phyloP scores from a whole-genome alignment of 208 protist species.

The Trichomonas tenax region DNA sequence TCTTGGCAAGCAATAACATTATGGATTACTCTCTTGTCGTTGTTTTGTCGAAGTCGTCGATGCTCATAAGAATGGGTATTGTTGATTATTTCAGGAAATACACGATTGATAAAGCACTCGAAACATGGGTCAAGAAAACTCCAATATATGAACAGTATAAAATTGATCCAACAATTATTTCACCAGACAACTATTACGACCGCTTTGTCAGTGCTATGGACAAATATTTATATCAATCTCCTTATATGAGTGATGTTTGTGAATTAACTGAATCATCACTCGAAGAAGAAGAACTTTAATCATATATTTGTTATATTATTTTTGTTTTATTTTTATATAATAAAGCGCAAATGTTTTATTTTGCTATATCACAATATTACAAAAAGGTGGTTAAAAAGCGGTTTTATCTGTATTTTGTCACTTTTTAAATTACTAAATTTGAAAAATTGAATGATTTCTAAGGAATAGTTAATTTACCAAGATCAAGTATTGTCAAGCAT shows the following conservation, averaged over 20 bases:
- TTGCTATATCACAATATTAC: too few species aligned
- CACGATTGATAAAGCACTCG: neutral
- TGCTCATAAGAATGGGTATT: neutral
- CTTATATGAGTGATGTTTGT: neutral
- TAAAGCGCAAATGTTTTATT: too few species aligned
- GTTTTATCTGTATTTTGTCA: too few species aligned
- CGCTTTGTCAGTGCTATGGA: neutral
- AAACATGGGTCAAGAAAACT: neutral
- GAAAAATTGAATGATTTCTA: too few species aligned
- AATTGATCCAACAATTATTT: neutral
- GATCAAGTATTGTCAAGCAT: too few species aligned
- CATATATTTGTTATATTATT: neutral
- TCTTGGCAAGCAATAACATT: neutral
- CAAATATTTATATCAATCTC: neutral
- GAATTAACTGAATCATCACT: neutral
- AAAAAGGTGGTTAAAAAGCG: too few species aligned
- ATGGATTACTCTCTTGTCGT: neutral
- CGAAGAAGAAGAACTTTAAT: neutral
- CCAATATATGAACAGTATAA: neutral
- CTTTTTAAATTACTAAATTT: too few species aligned
- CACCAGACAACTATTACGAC: neutral
- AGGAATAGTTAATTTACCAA: too few species aligned
- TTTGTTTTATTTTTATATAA: neutral
- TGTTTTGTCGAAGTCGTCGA: neutral
- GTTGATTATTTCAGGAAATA: neutral